phyloP scores from a whole-genome alignment of 2,329 filamentous ascomycete genomes.

The Colletotrichum cordylinicola region DNA sequence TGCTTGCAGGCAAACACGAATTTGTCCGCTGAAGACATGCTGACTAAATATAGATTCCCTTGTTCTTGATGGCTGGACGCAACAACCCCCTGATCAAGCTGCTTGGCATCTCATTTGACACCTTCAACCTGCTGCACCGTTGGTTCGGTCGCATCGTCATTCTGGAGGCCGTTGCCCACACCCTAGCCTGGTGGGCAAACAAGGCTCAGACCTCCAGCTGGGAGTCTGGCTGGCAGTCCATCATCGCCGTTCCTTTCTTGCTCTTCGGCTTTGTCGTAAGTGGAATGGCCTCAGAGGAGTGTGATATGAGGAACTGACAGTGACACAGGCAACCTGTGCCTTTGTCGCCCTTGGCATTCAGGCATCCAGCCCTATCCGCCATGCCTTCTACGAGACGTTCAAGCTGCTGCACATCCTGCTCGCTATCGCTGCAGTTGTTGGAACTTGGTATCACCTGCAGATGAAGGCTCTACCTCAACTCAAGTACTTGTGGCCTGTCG shows the following conservation, averaged over 20 bases:
- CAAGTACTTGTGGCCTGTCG: constrained; percentile 64
- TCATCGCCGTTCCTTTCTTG: constrained; percentile 51
- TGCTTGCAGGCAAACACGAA: neutral
- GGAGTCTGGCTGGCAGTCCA: constrained; percentile 42
- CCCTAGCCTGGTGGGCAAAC: constrained; percentile 61
- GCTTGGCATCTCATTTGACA: constrained; percentile 79
- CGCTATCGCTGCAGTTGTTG: constrained; percentile 64
- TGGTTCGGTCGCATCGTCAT: constrained; percentile 82
- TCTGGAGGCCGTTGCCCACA: constrained; percentile 72
- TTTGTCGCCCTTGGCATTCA: constrained; percentile 71
- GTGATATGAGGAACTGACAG: constrained; percentile 13
- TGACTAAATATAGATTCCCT: constrained; percentile 52
- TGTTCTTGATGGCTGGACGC: constrained; percentile 76
- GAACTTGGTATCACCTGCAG: constrained; percentile 71
- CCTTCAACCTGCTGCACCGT: constrained; percentile 81
- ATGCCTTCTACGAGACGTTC: constrained; percentile 83
- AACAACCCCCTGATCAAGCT: constrained; percentile 80
- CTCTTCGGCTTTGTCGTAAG: constrained; percentile 69
- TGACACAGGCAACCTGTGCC: constrained; percentile 58
- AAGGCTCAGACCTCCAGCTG: constrained; percentile 51
- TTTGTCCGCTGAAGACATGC: constrained; percentile 4
- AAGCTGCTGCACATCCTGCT: constrained; percentile 73
- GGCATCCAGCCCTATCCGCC: constrained; percentile 72
- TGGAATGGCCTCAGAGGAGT: constrained; percentile 15
- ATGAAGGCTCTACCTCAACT: constrained; percentile 61